Base-by-base conservation (phyloP, 495 filamentous ascomycete genomes). In the Penicillium flavigenum region DNA sequence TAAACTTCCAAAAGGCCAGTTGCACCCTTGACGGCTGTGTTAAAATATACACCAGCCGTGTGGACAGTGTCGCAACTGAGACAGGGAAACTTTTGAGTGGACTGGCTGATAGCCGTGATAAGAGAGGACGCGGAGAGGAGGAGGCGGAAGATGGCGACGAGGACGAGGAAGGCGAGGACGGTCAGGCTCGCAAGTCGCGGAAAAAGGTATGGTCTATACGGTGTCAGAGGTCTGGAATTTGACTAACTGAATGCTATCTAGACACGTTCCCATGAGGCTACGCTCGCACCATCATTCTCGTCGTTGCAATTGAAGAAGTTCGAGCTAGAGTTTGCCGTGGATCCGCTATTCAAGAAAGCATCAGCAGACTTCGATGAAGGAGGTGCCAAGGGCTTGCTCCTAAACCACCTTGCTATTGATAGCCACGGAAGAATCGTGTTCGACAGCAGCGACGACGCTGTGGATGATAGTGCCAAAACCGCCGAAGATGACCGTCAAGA, bases 1-100 rank as follows among this genome's bases (percentile, higher is more conserved):
- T 99, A 68, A 98, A 99, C 68, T 99, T 99, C 67, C 95, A 98
- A 66, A 95, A 96, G 68, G 94, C 94, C 29, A 97, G 92, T 77
- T 98, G 93, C 72, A 99, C 94, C 10, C 79, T 99, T 22, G 94
- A 99, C 74, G 94, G 94, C 16, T 99, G 94, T 68, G 92, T 99
- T 60, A 99, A 99, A 78, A 98, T 99, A 66, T 99, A 99, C 69
- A 99, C 94, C 10, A 96, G 90, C 74, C 82, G 94, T 78, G 92
- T 99, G 24, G 94, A 99, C 75, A 97, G 94, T 66, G 95, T 99
- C 45, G 94, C 95, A 20, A 96, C 91, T 2, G 94, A 99, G 72
- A 99, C 94, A 0, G 92, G 92, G 22, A 96, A 96, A 72, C 80
- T 99, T 60, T 76, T 99, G 42, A 97, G 92, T 73, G 94, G 94